Evolutionary conservation across 257 asterid genomes (phyloP).

Genomic region (Solanum arcanum): DNA sequence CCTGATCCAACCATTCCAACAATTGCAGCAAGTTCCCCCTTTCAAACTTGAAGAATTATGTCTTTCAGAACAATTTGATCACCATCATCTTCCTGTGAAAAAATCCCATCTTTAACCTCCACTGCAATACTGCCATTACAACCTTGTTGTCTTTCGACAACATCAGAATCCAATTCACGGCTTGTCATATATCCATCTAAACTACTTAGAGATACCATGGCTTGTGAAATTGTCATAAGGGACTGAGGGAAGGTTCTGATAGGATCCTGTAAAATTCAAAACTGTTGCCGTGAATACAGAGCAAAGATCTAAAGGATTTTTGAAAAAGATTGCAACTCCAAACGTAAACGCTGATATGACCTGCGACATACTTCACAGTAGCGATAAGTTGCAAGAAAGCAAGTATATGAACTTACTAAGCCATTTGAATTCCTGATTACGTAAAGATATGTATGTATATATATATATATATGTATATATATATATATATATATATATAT

Average conservation of each 20-base stretch:
- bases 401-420: slow-evolving; percentile 36
- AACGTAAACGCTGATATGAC: slow-evolving; percentile 36
- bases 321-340: neutral
- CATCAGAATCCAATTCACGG: neutral
- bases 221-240: no score
- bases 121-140: slow-evolving; percentile 23
- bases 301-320: no score
- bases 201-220: no score
- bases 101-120: slow-evolving; percentile 38
- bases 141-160: slow-evolving; percentile 35
- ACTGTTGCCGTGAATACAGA: no score
- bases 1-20: no score
- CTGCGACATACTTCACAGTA: slow-evolving; percentile 42
- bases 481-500: no score
- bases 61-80: slow-evolving; percentile 18
- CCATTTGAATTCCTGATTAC: slow-evolving; percentile 43
- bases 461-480: no score
- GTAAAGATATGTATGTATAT: neutral
- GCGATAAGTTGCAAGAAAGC: slow-evolving; percentile 15
- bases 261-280: no score
- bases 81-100: slow-evolving; percentile 59
- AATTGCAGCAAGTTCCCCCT: no score
- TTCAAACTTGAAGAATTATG: neutral
- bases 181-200: no score
- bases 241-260: no score